phyloP scores from a whole-genome alignment of 2,329 filamentous ascomycete species.

The Cadophora sp. region DNA sequence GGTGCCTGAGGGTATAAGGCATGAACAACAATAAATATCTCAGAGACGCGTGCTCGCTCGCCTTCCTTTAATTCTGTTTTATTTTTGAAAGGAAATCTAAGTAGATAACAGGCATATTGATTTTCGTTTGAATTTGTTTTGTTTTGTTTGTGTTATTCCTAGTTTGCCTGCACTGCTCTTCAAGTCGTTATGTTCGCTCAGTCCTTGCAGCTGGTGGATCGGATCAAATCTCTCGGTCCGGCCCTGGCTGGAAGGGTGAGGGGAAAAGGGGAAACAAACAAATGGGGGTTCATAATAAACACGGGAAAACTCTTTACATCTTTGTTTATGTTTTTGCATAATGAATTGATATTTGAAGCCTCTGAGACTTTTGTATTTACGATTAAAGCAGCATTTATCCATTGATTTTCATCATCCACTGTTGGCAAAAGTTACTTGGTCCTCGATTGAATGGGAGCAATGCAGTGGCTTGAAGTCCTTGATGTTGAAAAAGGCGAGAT shows the following conservation, averaged over 20 bases:
- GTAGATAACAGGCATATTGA: not conserved
- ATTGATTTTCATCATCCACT: not conserved
- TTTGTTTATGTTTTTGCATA: conserved; percentile 5
- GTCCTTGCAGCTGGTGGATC: conserved; percentile 16
- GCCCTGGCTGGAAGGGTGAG: conserved; percentile 12
- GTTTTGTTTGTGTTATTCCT: not conserved
- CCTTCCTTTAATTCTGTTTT: not conserved
- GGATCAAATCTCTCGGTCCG: conserved; percentile 15
- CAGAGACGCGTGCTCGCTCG: not conserved
- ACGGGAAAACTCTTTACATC: not conserved
- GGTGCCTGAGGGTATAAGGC: conserved; percentile 8
- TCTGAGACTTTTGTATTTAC: not conserved
- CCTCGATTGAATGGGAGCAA: no score
- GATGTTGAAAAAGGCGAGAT: no score
- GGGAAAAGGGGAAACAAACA: conserved; percentile 13
- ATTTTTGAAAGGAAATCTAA: not conserved
- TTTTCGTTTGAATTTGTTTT: not conserved
- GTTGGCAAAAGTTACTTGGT: not conserved
- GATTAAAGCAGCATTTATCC: not conserved
- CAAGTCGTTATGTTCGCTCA: not conserved
- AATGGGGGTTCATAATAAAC: conserved; percentile 9
- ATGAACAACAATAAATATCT: not conserved
- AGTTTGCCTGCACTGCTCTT: not conserved
- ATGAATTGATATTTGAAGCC: not conserved
- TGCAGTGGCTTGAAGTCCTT: no score